A percentile compares a stretch with the other conserved stretches of the same genome.
Evolutionary conservation across 73 alveolate genomes (phyloP).

Genomic region (Stentor coeruleus): DNA sequence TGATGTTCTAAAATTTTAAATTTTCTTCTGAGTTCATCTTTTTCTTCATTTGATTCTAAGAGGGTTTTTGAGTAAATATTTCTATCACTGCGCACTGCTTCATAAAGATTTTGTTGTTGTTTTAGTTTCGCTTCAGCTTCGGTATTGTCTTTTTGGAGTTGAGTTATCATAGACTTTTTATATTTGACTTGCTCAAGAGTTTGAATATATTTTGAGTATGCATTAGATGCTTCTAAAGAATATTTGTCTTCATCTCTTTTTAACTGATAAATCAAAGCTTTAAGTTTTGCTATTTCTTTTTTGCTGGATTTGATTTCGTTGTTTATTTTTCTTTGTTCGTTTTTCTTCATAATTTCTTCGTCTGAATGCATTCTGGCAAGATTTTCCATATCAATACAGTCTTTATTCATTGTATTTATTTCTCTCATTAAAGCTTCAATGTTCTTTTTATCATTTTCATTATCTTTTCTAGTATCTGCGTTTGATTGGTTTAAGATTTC

Average conservation of each 20-base stretch:
- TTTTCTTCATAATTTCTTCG: slow-evolving; percentile 52
- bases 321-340: slow-evolving; percentile 67
- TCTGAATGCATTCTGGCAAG: slow-evolving; percentile 63
- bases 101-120: slow-evolving; percentile 97
- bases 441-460: slow-evolving; percentile 25
- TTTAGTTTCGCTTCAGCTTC: slow-evolving; percentile 98
- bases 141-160: slow-evolving; percentile 84
- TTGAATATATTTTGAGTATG: slow-evolving; percentile 93
- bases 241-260: slow-evolving; percentile 80
- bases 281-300: slow-evolving; percentile 59
- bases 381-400: slow-evolving; percentile 62
- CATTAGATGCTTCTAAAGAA: slow-evolving; percentile 94
- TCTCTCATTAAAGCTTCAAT: slow-evolving; percentile 41
- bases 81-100: slow-evolving; percentile 98
- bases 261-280: slow-evolving; percentile 55
- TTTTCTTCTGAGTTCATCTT: slow-evolving; percentile 81
- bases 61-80: slow-evolving; percentile 96
- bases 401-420: slow-evolving; percentile 46
- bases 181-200: slow-evolving; percentile 92
- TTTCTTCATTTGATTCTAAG: slow-evolving; percentile 93
- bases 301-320: slow-evolving; percentile 71
- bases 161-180: slow-evolving; percentile 89
- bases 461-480: not conserved
- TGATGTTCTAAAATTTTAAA: slow-evolving; percentile 86
- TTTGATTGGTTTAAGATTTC: slow-evolving; percentile 6